phyloP scores from a whole-genome alignment of 2,329 filamentous ascomycete species.

The Penicillium sp. region DNA sequence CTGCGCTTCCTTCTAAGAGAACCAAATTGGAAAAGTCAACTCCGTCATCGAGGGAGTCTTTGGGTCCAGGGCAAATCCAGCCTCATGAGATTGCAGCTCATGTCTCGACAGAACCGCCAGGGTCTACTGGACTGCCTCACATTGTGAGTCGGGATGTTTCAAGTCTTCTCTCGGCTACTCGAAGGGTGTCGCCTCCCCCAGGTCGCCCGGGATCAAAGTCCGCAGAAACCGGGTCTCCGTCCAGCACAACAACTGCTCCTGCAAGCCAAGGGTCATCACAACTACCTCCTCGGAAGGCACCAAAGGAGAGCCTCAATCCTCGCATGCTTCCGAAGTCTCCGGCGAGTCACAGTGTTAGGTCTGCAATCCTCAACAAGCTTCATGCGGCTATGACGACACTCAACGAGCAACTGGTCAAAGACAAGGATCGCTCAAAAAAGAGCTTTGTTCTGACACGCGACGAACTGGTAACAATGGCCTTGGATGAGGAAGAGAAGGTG shows the following conservation, averaged over 20 bases:
- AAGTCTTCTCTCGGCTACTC: slow-evolving; percentile 24
- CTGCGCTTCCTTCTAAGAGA: slow-evolving; percentile 32
- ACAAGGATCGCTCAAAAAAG: slow-evolving; percentile 32
- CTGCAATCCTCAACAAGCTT: slow-evolving; percentile 45
- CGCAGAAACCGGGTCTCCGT: not conserved
- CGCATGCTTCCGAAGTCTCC: slow-evolving; percentile 46
- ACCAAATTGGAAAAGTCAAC: slow-evolving; percentile 17
- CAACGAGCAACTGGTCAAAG: slow-evolving; percentile 39
- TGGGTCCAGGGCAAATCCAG: not conserved
- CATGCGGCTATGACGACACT: slow-evolving; percentile 44
- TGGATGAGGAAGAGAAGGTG: slow-evolving; percentile 70
- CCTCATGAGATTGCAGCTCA: not conserved
- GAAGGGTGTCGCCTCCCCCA: slow-evolving; percentile 33
- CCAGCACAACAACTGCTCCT: not conserved
- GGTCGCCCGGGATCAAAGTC: slow-evolving; percentile 5
- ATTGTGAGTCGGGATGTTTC: slow-evolving; percentile 12
- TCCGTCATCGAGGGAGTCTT: not conserved
- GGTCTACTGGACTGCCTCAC: slow-evolving; percentile 13
- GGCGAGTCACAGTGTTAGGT: slow-evolving; percentile 41
- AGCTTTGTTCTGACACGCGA: slow-evolving; percentile 41
- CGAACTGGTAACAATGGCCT: slow-evolving; percentile 46
- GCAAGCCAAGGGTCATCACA: not conserved
- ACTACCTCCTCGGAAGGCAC: slow-evolving; percentile 31
- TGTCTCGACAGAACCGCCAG: slow-evolving; percentile 2
- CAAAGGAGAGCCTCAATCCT: slow-evolving; percentile 46